Conservation (phyloP, 2,329 filamentous ascomycete species). For the Keithomyces neogunnii region DNA sequence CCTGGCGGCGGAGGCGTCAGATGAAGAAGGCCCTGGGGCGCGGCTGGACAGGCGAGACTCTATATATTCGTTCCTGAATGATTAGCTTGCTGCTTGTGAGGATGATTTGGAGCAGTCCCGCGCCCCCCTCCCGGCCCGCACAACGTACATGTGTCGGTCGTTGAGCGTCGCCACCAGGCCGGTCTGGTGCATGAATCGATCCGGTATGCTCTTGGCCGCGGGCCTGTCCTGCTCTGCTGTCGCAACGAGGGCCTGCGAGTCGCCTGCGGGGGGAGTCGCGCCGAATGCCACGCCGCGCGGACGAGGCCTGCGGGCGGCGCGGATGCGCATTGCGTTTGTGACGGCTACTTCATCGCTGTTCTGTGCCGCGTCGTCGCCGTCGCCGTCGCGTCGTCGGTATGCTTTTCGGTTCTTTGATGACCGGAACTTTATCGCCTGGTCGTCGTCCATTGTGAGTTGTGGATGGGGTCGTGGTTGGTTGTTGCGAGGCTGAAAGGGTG, state of each 20-base stretch:
- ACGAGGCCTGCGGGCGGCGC: conserved; percentile 41
- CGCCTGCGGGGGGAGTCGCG: conserved; percentile 21
- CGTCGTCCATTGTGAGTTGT: not conserved
- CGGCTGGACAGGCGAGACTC: conserved; percentile 67
- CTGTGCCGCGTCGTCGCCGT: conserved; percentile 6
- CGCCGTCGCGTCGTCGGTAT: conserved; percentile 42
- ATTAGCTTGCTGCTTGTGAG: conserved; percentile 42
- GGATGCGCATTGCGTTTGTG: conserved; percentile 42
- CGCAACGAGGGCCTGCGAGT: conserved; percentile 25
- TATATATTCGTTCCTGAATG: conserved; percentile 73
- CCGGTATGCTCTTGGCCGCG: conserved; percentile 19
- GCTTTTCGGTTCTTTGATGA: conserved; percentile 51
- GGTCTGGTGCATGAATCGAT: conserved; percentile 64
- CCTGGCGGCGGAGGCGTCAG: not conserved
- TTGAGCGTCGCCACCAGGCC: conserved; percentile 56
- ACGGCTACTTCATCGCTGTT: conserved; percentile 25
- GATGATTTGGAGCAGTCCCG: not conserved
- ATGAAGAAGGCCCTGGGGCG: conserved; percentile 12
- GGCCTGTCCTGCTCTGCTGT: conserved; percentile 23
- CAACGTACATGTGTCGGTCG: conserved; percentile 70
- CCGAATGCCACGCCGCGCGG: conserved; percentile 48
- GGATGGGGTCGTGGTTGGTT: no score
- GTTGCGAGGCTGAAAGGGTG: not conserved
- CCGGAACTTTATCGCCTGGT: conserved; percentile 39
- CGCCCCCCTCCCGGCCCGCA: not conserved